Conservation (phyloP, 1,284 basidiomycete genomes). For the Rhodotorula mucilaginosa region DNA sequence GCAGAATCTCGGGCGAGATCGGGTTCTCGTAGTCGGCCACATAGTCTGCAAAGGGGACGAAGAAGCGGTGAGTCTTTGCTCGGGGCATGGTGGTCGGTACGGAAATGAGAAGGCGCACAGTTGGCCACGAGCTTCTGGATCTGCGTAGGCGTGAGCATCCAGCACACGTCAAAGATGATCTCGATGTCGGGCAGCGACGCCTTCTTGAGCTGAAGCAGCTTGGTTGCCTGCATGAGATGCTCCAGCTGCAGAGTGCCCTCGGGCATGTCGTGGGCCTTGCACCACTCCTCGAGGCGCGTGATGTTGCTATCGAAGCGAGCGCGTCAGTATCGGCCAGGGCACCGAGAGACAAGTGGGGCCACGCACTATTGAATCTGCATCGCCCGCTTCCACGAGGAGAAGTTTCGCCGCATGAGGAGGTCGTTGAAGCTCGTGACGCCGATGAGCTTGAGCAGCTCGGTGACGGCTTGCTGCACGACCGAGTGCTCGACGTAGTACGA, state of each 20-base stretch:
- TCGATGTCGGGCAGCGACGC: conserved; percentile 84
- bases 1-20: conserved; percentile 91
- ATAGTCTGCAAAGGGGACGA: conserved; percentile 94
- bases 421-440: conserved; percentile 99
- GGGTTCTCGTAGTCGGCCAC: conserved; percentile 99
- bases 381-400: conserved; percentile 99
- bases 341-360: neutral
- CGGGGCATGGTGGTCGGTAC: neutral
- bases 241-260: conserved; percentile 96
- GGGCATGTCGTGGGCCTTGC: conserved; percentile 77
- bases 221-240: conserved; percentile 99
- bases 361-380: conserved; percentile 92
- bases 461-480: conserved; percentile 94
- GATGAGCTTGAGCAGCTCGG: conserved; percentile 92
- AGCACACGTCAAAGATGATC: conserved; percentile 94
- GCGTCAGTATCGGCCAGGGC: neutral
- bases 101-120: conserved; percentile 11
- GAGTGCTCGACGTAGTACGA: conserved; percentile 99
- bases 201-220: conserved; percentile 97
- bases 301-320: conserved; percentile 57
- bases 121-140: conserved; percentile 65
- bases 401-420: conserved; percentile 95
- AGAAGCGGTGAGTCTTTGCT: neutral
- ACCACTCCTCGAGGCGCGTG: conserved; percentile 86
- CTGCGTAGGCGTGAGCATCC: conserved; percentile 99